Base-by-base conservation (phyloP, 768 basidiomycete species). In the Auriscalpium vulgare region DNA sequence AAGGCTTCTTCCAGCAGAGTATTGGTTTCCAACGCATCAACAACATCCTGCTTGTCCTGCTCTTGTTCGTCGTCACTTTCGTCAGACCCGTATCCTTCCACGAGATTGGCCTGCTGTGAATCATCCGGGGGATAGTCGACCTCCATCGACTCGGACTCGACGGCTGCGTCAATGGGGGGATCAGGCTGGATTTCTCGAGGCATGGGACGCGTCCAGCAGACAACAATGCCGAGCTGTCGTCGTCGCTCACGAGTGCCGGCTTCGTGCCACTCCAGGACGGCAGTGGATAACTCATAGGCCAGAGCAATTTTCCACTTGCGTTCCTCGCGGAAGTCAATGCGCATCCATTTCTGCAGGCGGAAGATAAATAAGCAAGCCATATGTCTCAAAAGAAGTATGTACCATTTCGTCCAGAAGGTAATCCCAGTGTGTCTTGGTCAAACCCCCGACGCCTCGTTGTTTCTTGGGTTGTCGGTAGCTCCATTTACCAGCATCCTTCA, bases 401-500 rank as follows among this genome's bases (percentile, higher is more conserved):
- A 91, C 92, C 93, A 97, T 93, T 71, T 99, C 97, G 58, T 98
- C 95, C 69, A 99, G 71, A 37, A 99, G 75, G 69, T 94, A 89
- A 67, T 98, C 97, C 92, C 92, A 95, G 65, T 97, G 93, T 1
- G 87, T 83, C 71, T 95, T 97, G 2, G 76, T 74, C 50, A 85
- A 62, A 1, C 85, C 83, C 19, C 86, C 84, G 16, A 93, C 78
- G 34, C 84, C 87, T 56, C 89, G 78, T 65, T 95, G 91, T 70
- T 94, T 95, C 71, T 95, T 97, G 10, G 94, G 93, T 65, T 99
- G 97, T 52, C 95, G 75, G 63, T 95, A 91, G 61, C 88, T 88
- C 95, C 97, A 99, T 37, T 82, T 75, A 4, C 85, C 85, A 10
- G 79, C 80, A 29, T 81, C 78, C 69, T 97, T 95, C 56, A 97